These are phyloP conservation scores for Salix udensis DNA, from an alignment of 345 rosid species.

Conservation along the genomic window DNA sequence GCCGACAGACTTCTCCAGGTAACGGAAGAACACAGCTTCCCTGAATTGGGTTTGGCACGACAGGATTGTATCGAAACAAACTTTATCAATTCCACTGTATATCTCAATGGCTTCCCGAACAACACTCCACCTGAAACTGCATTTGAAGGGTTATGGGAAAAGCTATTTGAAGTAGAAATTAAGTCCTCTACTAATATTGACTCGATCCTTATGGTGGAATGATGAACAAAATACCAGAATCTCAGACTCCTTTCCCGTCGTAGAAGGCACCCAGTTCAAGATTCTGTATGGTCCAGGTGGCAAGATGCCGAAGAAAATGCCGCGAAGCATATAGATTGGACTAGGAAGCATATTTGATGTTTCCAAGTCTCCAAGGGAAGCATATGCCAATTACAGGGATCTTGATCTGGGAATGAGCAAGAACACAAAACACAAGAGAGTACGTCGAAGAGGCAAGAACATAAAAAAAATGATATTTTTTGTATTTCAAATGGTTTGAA, in stretches of 20 bases:
- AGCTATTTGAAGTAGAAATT: conserved; percentile 1
- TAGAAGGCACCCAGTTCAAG: conserved; percentile 6
- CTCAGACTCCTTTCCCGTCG: conserved; percentile 18
- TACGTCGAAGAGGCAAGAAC: no score
- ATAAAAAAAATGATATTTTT: no score
- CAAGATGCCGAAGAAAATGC: no score
- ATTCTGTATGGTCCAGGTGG: conserved; percentile 9
- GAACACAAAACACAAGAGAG: no score
- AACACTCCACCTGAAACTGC: conserved; percentile 11
- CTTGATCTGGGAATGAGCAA: not conserved
- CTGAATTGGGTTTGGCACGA: conserved; percentile 22
- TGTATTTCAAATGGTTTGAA: no score
- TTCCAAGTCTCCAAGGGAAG: no score
- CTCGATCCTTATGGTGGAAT: conserved; percentile 23
- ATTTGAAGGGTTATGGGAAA: not conserved
- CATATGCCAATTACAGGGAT: not conserved
- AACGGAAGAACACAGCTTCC: conserved; percentile 22
- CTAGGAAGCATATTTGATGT: no score
- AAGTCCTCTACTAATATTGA: conserved; percentile 14
- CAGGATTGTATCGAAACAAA: conserved; percentile 24
- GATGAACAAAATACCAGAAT: conserved; percentile 25
- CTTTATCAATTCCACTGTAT: conserved; percentile 11
- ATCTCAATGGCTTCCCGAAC: conserved; percentile 8
- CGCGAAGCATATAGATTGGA: no score
- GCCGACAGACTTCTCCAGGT: conserved; percentile 13